phyloP scores from a whole-genome alignment of 2,329 filamentous ascomycete genomes.

The Epichloe glyceriae region DNA sequence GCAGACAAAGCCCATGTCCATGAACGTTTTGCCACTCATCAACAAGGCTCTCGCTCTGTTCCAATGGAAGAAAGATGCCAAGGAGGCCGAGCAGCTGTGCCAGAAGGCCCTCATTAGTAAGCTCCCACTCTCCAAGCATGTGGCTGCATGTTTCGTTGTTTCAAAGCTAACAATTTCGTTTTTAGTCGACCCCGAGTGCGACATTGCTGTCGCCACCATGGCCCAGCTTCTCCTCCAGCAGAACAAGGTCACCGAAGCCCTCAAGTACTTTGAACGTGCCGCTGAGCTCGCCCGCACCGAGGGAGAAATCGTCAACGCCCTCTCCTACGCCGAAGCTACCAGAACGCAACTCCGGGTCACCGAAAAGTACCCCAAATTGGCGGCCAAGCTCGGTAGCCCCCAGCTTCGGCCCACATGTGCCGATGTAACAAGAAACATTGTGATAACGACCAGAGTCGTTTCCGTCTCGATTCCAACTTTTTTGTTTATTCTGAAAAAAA shows the following conservation, averaged over 20 bases:
- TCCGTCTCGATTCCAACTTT: neutral
- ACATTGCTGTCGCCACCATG: conserved; percentile 98
- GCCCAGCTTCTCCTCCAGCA: conserved; percentile 94
- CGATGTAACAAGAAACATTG: conserved; percentile 13
- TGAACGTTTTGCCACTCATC: conserved; percentile 95
- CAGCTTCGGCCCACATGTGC: conserved; percentile 23
- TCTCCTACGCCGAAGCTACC: conserved; percentile 94
- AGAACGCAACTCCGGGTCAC: conserved; percentile 89
- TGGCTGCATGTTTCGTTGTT: neutral
- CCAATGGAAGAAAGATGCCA: conserved; percentile 96
- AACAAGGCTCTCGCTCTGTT: conserved; percentile 97
- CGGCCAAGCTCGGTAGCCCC: conserved; percentile 45
- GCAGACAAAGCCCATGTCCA: conserved; percentile 80
- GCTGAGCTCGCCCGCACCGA: conserved; percentile 91
- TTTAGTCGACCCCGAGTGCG: conserved; percentile 90
- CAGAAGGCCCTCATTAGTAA: conserved; percentile 93
- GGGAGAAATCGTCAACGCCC: conserved; percentile 87
- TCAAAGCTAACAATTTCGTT: neutral
- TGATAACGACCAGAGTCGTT: neutral
- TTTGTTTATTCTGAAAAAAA: neutral
- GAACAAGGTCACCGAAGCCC: conserved; percentile 88
- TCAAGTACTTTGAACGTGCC: conserved; percentile 94
- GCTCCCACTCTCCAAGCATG: conserved; percentile 23
- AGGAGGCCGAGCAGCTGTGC: conserved; percentile 89
- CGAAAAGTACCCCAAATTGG: conserved; percentile 73